These are phyloP conservation scores for Linum trigynum DNA, from an alignment of 345 rosid species.

Conservation along the genomic window DNA sequence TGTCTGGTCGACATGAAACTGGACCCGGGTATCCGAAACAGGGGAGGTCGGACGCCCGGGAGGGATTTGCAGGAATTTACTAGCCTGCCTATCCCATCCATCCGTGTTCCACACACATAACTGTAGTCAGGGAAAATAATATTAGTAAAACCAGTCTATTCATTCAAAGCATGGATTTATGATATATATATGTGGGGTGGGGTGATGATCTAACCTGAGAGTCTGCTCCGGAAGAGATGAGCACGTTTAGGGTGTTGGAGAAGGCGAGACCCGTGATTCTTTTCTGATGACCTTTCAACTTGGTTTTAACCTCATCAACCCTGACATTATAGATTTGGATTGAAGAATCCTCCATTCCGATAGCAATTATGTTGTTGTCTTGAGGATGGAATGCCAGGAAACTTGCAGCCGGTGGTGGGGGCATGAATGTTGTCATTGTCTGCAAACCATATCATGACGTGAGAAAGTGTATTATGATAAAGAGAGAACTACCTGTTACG, in stretches of 20 bases:
- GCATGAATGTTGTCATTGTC: conserved; percentile 65
- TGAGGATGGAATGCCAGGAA: conserved; percentile 80
- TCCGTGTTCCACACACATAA: conserved; percentile 70
- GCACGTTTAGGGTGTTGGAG: conserved; percentile 5
- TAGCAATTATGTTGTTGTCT: conserved; percentile 76
- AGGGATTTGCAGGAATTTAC: conserved; percentile 29
- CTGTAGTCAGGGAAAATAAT: conserved; percentile 19
- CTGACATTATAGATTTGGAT: conserved; percentile 78
- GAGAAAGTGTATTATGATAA: too few relatives aligned
- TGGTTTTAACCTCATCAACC: conserved; percentile 45
- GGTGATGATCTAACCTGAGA: conserved; percentile 1
- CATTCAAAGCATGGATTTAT: neutral
- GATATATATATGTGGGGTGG: too few relatives aligned
- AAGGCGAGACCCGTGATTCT: conserved; percentile 10
- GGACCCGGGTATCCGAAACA: conserved; percentile 36
- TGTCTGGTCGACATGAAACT: conserved; percentile 41
- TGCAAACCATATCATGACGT: neutral
- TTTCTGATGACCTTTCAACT: conserved; percentile 10
- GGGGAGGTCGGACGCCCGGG: conserved; percentile 31
- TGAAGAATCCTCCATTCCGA: conserved; percentile 82
- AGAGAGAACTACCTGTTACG: neutral
- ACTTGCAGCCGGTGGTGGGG: conserved; percentile 79
- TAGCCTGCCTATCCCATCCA: conserved; percentile 60
- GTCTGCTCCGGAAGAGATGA: conserved; percentile 7
- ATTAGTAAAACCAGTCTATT: neutral